These are phyloP conservation scores for Exserohilum rostratum DNA, from an alignment of 2,329 filamentous ascomycete species.

Conservation along the genomic window DNA sequence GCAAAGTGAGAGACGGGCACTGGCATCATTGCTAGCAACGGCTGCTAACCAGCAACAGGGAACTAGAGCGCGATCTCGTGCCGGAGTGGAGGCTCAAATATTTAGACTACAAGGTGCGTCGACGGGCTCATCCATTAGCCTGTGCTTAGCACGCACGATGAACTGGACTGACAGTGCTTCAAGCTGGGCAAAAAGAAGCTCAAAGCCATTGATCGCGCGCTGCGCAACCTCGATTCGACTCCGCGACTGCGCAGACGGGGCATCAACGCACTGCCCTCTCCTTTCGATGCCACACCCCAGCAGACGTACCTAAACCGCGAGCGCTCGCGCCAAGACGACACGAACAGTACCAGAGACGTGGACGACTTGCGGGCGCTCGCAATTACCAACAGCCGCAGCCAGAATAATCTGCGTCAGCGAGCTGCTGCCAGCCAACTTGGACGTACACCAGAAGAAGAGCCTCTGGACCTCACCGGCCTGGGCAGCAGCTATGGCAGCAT, in stretches of 20 bases:
- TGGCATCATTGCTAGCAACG: background rate
- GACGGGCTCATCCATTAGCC: slow-evolving; percentile 5
- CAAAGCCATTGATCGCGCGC: slow-evolving; percentile 78
- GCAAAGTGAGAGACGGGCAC: slow-evolving; percentile 59
- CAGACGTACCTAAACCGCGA: slow-evolving; percentile 51
- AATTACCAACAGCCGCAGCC: slow-evolving; percentile 31
- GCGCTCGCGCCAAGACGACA: slow-evolving; percentile 24
- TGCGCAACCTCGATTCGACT: slow-evolving; percentile 65
- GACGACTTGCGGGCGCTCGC: slow-evolving; percentile 35
- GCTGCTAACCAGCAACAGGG: slow-evolving; percentile 53
- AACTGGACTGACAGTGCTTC: slow-evolving; percentile 7
- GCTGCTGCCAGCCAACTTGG: slow-evolving; percentile 21
- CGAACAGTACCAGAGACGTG: slow-evolving; percentile 23
- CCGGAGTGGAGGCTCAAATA: slow-evolving; percentile 97
- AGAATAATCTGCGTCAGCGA: slow-evolving; percentile 21
- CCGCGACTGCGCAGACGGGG: slow-evolving; percentile 50
- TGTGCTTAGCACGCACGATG: slow-evolving; percentile 11
- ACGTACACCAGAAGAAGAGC: slow-evolving; percentile 38
- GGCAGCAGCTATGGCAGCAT: slow-evolving; percentile 68
- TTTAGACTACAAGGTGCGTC: slow-evolving; percentile 82
- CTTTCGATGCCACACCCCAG: slow-evolving; percentile 47
- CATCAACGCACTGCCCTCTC: slow-evolving; percentile 41
- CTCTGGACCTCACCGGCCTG: slow-evolving; percentile 34
- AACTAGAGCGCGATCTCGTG: slow-evolving; percentile 85
- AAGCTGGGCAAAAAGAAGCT: slow-evolving; percentile 86